Percentiles rank a stretch among this genome's conserved stretches.
Evolutionary conservation across 306 rosid species (phyloP).

Genomic region (Castanea crenata): DNA sequence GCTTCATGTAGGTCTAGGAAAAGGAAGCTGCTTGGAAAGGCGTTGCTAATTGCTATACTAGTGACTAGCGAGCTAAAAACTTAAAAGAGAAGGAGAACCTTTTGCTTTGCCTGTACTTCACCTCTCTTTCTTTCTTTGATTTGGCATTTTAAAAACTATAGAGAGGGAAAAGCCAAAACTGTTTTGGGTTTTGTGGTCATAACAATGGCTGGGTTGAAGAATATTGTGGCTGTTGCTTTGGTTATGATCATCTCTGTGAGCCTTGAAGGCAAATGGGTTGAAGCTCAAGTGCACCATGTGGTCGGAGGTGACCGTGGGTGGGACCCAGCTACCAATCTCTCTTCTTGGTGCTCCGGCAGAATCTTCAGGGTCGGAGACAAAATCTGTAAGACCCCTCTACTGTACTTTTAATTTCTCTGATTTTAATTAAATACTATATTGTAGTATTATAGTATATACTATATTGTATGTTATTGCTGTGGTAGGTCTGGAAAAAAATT

Average conservation of each 20-base stretch:
- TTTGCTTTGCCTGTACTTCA: background rate
- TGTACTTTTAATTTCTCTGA: background rate
- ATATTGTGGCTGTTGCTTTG: constrained; percentile 7
- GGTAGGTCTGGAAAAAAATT: too few species aligned
- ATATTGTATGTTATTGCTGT: background rate
- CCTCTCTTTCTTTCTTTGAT: background rate
- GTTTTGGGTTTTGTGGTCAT: background rate
- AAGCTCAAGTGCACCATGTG: constrained; percentile 59
- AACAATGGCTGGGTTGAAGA: constrained; percentile 30
- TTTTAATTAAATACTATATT: too few species aligned
- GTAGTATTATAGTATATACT: too few species aligned
- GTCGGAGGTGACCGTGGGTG: constrained; percentile 89
- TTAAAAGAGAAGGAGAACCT: background rate
- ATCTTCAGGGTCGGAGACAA: constrained; percentile 71
- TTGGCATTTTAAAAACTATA: background rate
- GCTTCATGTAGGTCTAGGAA: background rate
- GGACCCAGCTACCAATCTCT: constrained; percentile 59
- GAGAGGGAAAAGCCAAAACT: background rate
- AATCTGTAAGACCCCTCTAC: constrained; percentile 52
- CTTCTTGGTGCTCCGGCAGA: constrained; percentile 60
- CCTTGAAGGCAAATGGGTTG: constrained; percentile 34
- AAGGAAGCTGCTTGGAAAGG: constrained; percentile 33
- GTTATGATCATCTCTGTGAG: background rate
- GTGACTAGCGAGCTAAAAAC: background rate
- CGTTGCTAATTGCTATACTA: background rate